Evolutionary conservation across 768 basidiomycete species (phyloP).

Genomic region (Kwoniella dejecticola): DNA sequence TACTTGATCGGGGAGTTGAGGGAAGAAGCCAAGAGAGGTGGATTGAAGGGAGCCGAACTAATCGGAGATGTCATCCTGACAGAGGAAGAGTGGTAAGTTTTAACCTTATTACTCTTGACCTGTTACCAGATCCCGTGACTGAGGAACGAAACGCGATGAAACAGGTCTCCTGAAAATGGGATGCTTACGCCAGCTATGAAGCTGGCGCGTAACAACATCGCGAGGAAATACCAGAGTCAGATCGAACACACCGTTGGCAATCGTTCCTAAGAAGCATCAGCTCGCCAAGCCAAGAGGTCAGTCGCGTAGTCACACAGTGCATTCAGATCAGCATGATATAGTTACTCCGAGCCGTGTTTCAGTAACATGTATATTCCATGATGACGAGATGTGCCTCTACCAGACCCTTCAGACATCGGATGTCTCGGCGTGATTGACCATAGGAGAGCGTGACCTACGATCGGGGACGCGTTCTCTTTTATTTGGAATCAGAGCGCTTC

Average conservation of each 20-base stretch:
- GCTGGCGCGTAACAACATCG: slow-evolving; percentile 37
- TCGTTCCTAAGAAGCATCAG: neutral
- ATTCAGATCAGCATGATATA: neutral
- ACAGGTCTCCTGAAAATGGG: slow-evolving; percentile 51
- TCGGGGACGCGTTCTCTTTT: too few relatives aligned
- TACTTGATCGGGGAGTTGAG: slow-evolving; percentile 43
- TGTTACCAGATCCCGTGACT: slow-evolving; percentile 1
- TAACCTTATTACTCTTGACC: neutral
- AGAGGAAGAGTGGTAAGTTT: slow-evolving; percentile 48
- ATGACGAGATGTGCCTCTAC: neutral
- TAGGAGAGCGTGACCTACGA: too few relatives aligned
- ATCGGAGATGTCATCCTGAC: slow-evolving; percentile 47
- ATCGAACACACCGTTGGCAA: slow-evolving; percentile 26
- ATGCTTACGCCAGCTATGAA: slow-evolving; percentile 54
- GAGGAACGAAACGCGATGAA: neutral
- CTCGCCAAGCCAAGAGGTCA: neutral
- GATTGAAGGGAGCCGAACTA: slow-evolving; percentile 47
- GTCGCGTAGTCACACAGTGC: neutral
- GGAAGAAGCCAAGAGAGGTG: slow-evolving; percentile 42
- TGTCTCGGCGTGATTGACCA: neutral
- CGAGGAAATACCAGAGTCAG: slow-evolving; percentile 38
- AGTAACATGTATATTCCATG: neutral
- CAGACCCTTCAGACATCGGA: neutral
- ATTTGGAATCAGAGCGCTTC: too few relatives aligned
- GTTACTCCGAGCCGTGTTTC: slow-evolving; percentile 1